Base-by-base conservation (phyloP, 176 grass and related monocot species). In the Musa schizocarpa region DNA sequence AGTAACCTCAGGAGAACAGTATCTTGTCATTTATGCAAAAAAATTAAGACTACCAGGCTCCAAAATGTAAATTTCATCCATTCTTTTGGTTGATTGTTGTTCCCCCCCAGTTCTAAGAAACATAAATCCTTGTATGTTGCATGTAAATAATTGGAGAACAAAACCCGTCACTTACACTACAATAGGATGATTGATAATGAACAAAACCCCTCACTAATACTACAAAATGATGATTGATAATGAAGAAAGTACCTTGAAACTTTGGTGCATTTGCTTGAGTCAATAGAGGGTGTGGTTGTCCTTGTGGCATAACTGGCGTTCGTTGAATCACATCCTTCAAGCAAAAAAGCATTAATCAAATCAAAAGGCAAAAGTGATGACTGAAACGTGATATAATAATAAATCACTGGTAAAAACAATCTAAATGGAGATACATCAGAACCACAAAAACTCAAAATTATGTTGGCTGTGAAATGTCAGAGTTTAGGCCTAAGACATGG, bases 271-370 rank as follows among this genome's bases (percentile, higher is more conserved):
- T 88, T 83, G 76, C 25, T 84, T 92, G 86, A 74, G 83, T 88
- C 55, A 86, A 43, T 21, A 84, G n/a, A 84, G 86, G 81, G 34
- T n/a, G 73, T 61, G 86, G 54, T 73, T 82, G 84, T 82, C 76
- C 86, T 80, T 92, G 86, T 72, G 84, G 74, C 74, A 86, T 81
- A 69, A 88, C 13, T 3, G 77, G 71, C 48, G 77, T 55, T 79
- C 83, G 78, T 65, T 88, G 78, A 65, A 92, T 86, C 79, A 56
- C 68, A 80, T 88, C 90, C 90, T 92, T 86, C 67, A 78, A 82
- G 43, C 25, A 57, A 50, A 76, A 43, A 79, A 19, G 26, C 11
- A 71, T 16, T 9, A 10, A 57, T 70, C 53, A 79, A 27, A 14
- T 58, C 52, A 48, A 70, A 70, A 70, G 53, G 13, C 52, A 56